These are phyloP conservation scores for Alternaria brassicae DNA, from an alignment of 2,329 filamentous ascomycete species.

Conservation along the genomic window DNA sequence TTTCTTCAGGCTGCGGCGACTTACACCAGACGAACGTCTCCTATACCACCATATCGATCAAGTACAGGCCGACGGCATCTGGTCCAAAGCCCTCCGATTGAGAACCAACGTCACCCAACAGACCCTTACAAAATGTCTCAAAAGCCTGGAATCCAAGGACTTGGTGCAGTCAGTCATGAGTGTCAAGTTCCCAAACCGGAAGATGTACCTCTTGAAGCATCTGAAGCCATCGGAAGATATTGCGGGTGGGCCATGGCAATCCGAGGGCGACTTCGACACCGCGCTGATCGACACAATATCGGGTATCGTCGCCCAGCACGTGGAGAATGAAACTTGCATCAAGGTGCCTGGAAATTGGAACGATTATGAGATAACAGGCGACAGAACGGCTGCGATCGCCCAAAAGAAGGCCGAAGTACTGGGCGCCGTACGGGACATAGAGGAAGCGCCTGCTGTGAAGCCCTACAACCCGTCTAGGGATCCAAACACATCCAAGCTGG, in stretches of 20 bases:
- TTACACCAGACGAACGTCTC: conserved; percentile 75
- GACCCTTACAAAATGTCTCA: conserved; percentile 80
- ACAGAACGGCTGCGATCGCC: conserved; percentile 42
- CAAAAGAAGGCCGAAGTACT: conserved; percentile 48
- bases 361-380: conserved; percentile 48
- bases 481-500: conserved; percentile 30
- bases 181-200: conserved; percentile 87
- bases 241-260: conserved; percentile 94
- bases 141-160: conserved; percentile 79
- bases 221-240: conserved; percentile 87
- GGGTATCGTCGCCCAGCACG: conserved; percentile 73
- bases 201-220: conserved; percentile 93
- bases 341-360: conserved; percentile 55
- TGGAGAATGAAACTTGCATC: conserved; percentile 76
- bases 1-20: conserved; percentile 48
- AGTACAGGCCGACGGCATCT: conserved; percentile 83
- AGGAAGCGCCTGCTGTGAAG: conserved; percentile 37
- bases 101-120: conserved; percentile 84
- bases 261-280: conserved; percentile 86
- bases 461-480: conserved; percentile 35
- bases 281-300: conserved; percentile 83
- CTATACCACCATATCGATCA: conserved; percentile 91
- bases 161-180: conserved; percentile 90
- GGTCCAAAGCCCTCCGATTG: conserved; percentile 84
- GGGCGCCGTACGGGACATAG: conserved; percentile 39